Base-by-base conservation (phyloP, 768 basidiomycete species). In the Leccinum longicurvipes region DNA sequence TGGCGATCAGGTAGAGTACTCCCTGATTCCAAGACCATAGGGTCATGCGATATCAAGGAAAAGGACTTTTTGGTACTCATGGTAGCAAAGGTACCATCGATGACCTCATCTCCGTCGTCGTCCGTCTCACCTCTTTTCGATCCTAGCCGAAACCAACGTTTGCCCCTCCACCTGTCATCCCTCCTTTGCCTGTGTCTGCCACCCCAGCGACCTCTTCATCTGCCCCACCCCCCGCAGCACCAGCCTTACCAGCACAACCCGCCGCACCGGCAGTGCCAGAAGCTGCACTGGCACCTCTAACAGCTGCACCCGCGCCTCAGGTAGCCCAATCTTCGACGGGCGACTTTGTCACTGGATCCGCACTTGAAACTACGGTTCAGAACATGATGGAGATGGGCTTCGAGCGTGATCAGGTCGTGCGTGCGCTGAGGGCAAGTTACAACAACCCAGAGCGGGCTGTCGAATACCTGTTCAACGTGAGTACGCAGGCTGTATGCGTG, bases 31-130 rank as follows among this genome's bases (percentile, higher is more conserved):
- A 95, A 94, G 77, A 89, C 88, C 2, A 82, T 99, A 32, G 89
- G 82, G 63, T 87, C 89, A 46, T 90, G 88, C 66, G 84, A 88
- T 52, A 91, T 98, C 79, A 95, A 97, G 76, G 96, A 98, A 74
- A 98, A 97, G 77, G 96, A 97, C 72, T 99, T 99, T 76, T 76
- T 98, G 57, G 97, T 99, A n/a, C 84, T 99, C 42, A 99, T 98
- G 96, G 91, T 98, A 31, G 84, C 93, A 50, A 98, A 97, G 85
- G 95, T 95, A 59, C 56, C 45, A 58, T 54, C 45, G 32, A 44
- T 50, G 76, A 44, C 14, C 36, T 21, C 19, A n/a, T 51, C 51
- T 28, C 23, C 32, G 36, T 21, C 41, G 10, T 39, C 14, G 50
- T 11, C 34, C 23, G 14, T 31, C 53, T 62, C 24, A 63, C 46